These are phyloP conservation scores for Rhizopogon salebrosus DNA, from an alignment of 768 basidiomycete species.

Conservation along the genomic window DNA sequence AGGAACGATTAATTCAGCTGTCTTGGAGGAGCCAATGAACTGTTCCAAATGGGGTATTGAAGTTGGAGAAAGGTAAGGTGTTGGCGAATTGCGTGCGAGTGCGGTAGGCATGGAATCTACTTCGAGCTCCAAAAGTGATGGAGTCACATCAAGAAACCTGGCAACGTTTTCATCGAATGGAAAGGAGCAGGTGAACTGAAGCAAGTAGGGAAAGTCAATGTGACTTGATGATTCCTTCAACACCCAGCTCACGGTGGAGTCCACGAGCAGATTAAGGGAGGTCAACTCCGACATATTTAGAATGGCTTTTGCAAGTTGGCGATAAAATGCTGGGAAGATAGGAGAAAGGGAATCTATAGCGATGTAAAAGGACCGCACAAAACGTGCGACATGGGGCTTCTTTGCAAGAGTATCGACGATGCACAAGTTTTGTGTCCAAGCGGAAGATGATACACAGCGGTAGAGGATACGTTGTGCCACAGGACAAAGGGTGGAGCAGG, in stretches of 20 bases:
- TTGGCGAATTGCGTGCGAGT: slow-evolving; percentile 15
- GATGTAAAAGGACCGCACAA: slow-evolving; percentile 60
- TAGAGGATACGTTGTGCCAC: slow-evolving; percentile 62
- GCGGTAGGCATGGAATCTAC: slow-evolving; percentile 35
- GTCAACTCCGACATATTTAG: slow-evolving; percentile 55
- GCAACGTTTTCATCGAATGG: slow-evolving; percentile 53
- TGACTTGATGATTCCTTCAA: slow-evolving; percentile 29
- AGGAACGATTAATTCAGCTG: slow-evolving; percentile 53
- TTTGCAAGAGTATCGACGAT: slow-evolving; percentile 53
- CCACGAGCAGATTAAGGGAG: slow-evolving; percentile 44
- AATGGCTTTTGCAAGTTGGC: slow-evolving; percentile 47
- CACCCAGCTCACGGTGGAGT: slow-evolving; percentile 50
- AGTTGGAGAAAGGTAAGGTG: slow-evolving; percentile 22
- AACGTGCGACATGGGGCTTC: slow-evolving; percentile 50
- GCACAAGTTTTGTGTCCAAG: slow-evolving; percentile 38
- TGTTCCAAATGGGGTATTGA: slow-evolving; percentile 43
- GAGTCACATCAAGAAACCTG: slow-evolving; percentile 52
- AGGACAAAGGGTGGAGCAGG: slow-evolving; percentile 35
- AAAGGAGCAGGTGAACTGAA: slow-evolving; percentile 56
- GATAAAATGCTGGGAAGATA: slow-evolving; percentile 43
- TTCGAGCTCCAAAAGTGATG: slow-evolving; percentile 53
- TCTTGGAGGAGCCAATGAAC: slow-evolving; percentile 56
- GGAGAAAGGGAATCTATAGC: slow-evolving; percentile 37
- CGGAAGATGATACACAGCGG: slow-evolving; percentile 45
- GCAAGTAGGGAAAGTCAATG: slow-evolving; percentile 41